Percentiles rank a stretch among this genome's conserved stretches.
These are phyloP conservation scores for Coemansia sp. DNA, from an alignment of 192 early-diverging fungal genomes.

Conservation along the genomic window DNA sequence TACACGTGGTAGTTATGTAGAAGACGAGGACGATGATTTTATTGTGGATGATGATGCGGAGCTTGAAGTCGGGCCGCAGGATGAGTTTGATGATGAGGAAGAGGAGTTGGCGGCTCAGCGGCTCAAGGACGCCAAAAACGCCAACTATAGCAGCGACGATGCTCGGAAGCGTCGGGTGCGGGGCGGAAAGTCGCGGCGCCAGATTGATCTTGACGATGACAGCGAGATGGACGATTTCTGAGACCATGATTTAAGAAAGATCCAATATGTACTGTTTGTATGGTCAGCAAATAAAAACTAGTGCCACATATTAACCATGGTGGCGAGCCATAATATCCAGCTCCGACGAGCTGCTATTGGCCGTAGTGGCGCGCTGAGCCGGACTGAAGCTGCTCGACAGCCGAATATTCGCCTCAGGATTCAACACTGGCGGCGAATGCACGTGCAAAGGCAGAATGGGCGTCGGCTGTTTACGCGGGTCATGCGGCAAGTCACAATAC, in stretches of 20 bases:
- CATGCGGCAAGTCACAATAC: conserved; percentile 26
- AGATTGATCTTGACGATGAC: conserved; percentile 37
- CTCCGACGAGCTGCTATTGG: not conserved
- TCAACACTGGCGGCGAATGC: not conserved
- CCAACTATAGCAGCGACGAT: conserved; percentile 21
- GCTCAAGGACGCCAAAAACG: conserved; percentile 32
- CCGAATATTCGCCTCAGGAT: conserved; percentile 7
- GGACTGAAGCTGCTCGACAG: conserved; percentile 11
- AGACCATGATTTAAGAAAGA: not conserved
- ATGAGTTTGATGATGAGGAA: conserved; percentile 50
- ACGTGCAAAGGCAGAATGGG: conserved; percentile 34
- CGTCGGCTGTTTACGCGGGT: conserved; percentile 28
- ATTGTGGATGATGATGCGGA: conserved; percentile 51
- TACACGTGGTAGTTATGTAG: conserved; percentile 22
- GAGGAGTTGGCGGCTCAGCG: conserved; percentile 35
- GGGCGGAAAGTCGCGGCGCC: conserved; percentile 33
- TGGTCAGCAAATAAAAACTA: too few relatives aligned
- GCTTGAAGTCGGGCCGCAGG: conserved; percentile 49
- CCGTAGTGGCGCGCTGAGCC: not conserved
- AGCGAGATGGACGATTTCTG: conserved; percentile 24
- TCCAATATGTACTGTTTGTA: too few relatives aligned
- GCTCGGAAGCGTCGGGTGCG: conserved; percentile 16
- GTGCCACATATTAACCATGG: too few relatives aligned
- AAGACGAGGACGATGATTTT: conserved; percentile 50
- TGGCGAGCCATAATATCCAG: too few relatives aligned